Evolutionary conservation across 1,284 basidiomycete species (phyloP).

Genomic region (Malassezia globosa): DNA sequence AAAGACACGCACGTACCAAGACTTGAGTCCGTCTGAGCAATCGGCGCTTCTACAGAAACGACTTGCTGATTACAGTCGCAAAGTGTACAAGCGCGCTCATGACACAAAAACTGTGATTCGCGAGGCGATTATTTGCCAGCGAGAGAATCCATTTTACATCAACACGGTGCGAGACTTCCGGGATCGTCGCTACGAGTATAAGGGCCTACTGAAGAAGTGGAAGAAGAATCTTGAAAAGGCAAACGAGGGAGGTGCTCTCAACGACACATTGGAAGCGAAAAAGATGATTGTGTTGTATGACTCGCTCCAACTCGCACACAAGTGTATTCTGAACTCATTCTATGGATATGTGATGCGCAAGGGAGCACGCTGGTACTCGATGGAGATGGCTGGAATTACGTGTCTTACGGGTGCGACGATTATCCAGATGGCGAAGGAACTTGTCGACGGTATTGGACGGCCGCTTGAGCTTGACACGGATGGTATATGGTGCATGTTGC

Average conservation of each 20-base stretch:
- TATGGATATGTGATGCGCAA: slow-evolving; percentile 99
- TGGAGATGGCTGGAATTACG: slow-evolving; percentile 99
- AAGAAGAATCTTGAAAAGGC: slow-evolving; percentile 91
- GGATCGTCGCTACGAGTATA: slow-evolving; percentile 97
- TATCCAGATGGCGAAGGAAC: slow-evolving; percentile 96
- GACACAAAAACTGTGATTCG: slow-evolving; percentile 91
- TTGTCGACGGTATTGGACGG: slow-evolving; percentile 88
- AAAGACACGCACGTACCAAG: slow-evolving; percentile 68
- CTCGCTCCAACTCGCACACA: slow-evolving; percentile 97
- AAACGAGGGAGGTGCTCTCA: slow-evolving; percentile 56
- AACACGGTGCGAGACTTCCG: slow-evolving; percentile 95
- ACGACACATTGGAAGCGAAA: slow-evolving; percentile 75
- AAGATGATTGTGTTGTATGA: slow-evolving; percentile 99
- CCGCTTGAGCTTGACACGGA: slow-evolving; percentile 97
- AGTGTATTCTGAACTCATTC: slow-evolving; percentile 99
- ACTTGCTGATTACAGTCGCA: slow-evolving; percentile 92
- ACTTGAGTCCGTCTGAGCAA: slow-evolving; percentile 76
- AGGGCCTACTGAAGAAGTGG: slow-evolving; percentile 96
- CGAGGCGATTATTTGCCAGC: slow-evolving; percentile 91
- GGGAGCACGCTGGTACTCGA: slow-evolving; percentile 97
- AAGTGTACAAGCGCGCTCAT: slow-evolving; percentile 98
- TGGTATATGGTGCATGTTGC: slow-evolving; percentile 99
- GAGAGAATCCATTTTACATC: slow-evolving; percentile 98
- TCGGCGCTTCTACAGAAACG: slow-evolving; percentile 88
- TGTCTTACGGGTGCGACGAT: slow-evolving; percentile 97